Base-by-base conservation (phyloP, 2,329 filamentous ascomycete genomes). In the Colletotrichum orchidophilum region DNA sequence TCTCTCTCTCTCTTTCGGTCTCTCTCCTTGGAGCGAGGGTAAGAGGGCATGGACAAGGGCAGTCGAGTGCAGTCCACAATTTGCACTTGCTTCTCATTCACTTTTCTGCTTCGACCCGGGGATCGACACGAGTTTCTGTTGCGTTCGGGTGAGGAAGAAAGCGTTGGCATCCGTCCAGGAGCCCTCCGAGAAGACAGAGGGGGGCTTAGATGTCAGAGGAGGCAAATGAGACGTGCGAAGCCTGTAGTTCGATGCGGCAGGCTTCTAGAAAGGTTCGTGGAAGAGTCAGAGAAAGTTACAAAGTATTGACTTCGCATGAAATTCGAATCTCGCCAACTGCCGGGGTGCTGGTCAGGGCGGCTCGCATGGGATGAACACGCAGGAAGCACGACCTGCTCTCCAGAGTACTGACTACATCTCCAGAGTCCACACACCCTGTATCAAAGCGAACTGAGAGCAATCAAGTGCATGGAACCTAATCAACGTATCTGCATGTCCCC, bases 111-210 rank as follows among this genome's bases (percentile, higher is more conserved):
- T 3, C 46, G 59, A 26, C 31, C 52, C 39, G n/a, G 42, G 42
- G 68, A 68, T 71, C 68, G 68, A 53, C 68, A 29, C 58, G 68
- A 68, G 68, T 57, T 68, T 71, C 63, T 50, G 7, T 21, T 58
- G 31, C 27, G 27, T 29, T 24, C 29, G 49, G 63, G 18, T 33
- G n/a, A 26, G 3, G 42, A 46, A 18, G 33, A 50, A n/a, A n/a
- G n/a, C n/a, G n/a, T 15, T 18, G 52, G 31, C 35, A 69, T 11
- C 31, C 49, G 31, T 27, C 27, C 7, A 29, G 21, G 27, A 57
- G 46, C 18, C 15, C 55, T 52, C 15, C 39, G 15, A n/a, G 6
- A 42, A 42, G 39, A n/a, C 15, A n/a, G 39, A 18, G 5, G 39
- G 68, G 33, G 68, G 68, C 64, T 71, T 71, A 46, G 63, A 68